phyloP scores from a whole-genome alignment of 805 yeast species.

The Candida ortonii region DNA sequence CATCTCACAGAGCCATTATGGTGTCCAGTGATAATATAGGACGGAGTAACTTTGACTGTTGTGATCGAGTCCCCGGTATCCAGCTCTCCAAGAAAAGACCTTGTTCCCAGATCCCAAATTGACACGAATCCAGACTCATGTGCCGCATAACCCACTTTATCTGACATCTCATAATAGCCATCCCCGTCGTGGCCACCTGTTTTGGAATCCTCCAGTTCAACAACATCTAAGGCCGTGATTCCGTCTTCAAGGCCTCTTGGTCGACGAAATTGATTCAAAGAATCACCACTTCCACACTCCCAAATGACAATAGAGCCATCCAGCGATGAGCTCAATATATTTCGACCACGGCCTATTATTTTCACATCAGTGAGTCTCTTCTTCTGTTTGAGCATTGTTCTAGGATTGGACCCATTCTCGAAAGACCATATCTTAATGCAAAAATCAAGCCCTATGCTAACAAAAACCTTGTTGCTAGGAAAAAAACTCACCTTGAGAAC shows the following conservation, averaged over 20 bases:
- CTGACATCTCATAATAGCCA: slow-evolving; percentile 48
- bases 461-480: slow-evolving; percentile 61
- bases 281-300: slow-evolving; percentile 63
- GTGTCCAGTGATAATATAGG: slow-evolving; percentile 17
- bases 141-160: slow-evolving; percentile 43
- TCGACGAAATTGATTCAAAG: slow-evolving; percentile 41
- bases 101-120: slow-evolving; percentile 40
- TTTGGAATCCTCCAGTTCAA: slow-evolving; percentile 1
- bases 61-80: slow-evolving; percentile 12
- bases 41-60: slow-evolving; percentile 7
- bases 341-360: slow-evolving; percentile 64
- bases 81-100: slow-evolving; percentile 24
- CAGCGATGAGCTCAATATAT: slow-evolving; percentile 51
- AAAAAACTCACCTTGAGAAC: slow-evolving; percentile 47
- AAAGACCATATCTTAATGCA: slow-evolving; percentile 61
- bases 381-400: slow-evolving; percentile 52
- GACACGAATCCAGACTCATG: slow-evolving; percentile 39
- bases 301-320: slow-evolving; percentile 62
- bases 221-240: slow-evolving; percentile 27
- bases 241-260: slow-evolving; percentile 36
- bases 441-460: slow-evolving; percentile 59
- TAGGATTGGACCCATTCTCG: slow-evolving; percentile 43
- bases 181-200: slow-evolving; percentile 11
- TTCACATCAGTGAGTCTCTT: slow-evolving; percentile 46
- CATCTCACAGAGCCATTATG: slow-evolving; percentile 17